Evolutionary conservation across 768 basidiomycete genomes (phyloP), one percentile per base, ranked within the genome.

Genomic region (Dioszegia crocea): DNA sequence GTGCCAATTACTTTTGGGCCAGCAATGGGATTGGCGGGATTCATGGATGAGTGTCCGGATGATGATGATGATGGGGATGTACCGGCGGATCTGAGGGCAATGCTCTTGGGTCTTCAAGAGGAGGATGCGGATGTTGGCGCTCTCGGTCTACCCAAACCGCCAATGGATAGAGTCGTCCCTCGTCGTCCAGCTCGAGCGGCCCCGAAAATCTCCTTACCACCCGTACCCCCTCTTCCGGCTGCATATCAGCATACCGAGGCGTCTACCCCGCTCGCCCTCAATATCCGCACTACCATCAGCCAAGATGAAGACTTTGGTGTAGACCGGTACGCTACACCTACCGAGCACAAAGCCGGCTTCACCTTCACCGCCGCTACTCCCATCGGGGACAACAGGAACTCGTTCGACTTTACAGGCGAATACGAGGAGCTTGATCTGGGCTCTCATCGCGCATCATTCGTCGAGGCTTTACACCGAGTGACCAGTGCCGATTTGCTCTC

Each of bases 381-480:
- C n/a, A n/a, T n/a, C n/a, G n/a, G n/a, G 3, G 58, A 52, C 19
- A 51, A 40, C 26, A 36, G 51, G 39, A 36, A 53, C 36, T 53
- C 51, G 26, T 76, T 76, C 57, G 75, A 76, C 59, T 76, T 76
- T 45, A 74, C 75, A 2, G 55, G 56, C 17, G 75, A 76, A 43
- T 73, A 71, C 45, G 65, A 63, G 26, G 33, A 57, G 24, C 63
- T 76, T 9, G 68, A 70, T 38, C 59, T 57, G 48, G 71, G 68
- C 26, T 53, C 49, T 23, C 55, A 64, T 8, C 56, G 75, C 3
- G 63, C 63, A 14, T 70, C 68, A 17, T 76, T 76, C 50, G 60
- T 76, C 0, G 73, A 68, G 36, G 68, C 72, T 44, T 14, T 68
- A 23, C 57, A 59, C n/a, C 38, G 45, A 24, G 41, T 59, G 10